Base-by-base conservation (phyloP, 805 yeast genomes). In the Dipodascopsis uninucleata region DNA sequence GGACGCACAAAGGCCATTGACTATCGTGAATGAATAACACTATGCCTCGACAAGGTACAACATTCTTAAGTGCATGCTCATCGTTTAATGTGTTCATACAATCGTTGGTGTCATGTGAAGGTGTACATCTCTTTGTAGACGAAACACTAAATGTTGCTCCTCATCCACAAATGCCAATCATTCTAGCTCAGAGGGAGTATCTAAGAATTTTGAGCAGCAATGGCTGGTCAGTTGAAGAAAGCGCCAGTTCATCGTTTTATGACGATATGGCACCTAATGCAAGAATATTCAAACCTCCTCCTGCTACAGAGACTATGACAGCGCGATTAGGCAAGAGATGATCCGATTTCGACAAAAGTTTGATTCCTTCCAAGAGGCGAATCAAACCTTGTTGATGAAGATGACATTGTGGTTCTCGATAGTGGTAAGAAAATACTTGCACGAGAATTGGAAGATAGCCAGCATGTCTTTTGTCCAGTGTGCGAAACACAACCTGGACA, bases 391-490 rank as follows among this genome's bases (percentile, higher is more conserved):
- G 20, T 36, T 1, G 40, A 36, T 12, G 40, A 36, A 22, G 31
- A 25, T 21, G 40, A 22, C 16, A 16, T 36, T 1, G 16, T 36
- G 9, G 40, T 36, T 4, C 40, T 36, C 22, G 31, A 36, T 16
- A 9, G 12, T 1, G 40, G 40, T 6, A 22, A 3, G 2, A 36
- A 36, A 22, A 32, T 36, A 8, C 28, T 36, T 18, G 40, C 32
- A 1, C 5, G 40, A 26, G 40, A 29, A 6, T 32, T 36, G 1
- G 8, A 23, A 4, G 40, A 36, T 21, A n/a, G 28, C 14, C 40
- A 36, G n/a, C 32, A 25, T 16, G 40, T 36, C 6, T 36, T 23
- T 16, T 36, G 40, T 36, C 40, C 40, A 5, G 31, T 23, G 1
- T 36, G 40, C 20, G 40, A 36, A 4, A 36, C 40, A 4, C n/a